phyloP scores from a whole-genome alignment of 2,329 filamentous ascomycete genomes.

The Xylaria arbuscula region DNA sequence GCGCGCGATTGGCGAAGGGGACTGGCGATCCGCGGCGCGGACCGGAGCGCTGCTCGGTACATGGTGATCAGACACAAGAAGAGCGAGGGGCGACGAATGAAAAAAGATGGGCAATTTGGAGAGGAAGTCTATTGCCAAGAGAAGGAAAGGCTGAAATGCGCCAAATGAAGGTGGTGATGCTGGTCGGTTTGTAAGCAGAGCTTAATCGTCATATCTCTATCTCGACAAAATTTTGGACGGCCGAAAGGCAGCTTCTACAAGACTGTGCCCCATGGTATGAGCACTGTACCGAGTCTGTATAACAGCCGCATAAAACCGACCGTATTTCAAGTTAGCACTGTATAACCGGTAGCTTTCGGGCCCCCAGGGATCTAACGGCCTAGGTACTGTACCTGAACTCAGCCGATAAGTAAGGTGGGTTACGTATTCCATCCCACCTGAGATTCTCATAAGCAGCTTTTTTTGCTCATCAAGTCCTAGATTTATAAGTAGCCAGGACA shows the following conservation, averaged over 20 bases:
- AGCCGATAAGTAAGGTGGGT: too few relatives aligned
- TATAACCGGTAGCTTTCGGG: too few relatives aligned
- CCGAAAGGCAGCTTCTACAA: background rate
- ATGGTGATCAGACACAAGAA: constrained; percentile 49
- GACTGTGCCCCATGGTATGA: background rate
- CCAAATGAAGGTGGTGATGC: constrained; percentile 8
- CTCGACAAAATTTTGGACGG: constrained; percentile 23
- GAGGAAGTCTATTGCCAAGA: constrained; percentile 3
- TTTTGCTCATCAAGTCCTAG: too few relatives aligned
- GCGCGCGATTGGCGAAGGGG: constrained; percentile 55
- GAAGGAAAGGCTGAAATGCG: background rate
- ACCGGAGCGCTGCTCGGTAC: constrained; percentile 65
- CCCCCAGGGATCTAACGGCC: too few relatives aligned
- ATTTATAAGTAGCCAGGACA: background rate
- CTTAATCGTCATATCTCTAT: constrained; percentile 18
- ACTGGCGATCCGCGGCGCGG: constrained; percentile 59
- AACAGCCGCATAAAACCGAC: too few relatives aligned
- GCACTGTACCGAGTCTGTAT: background rate
- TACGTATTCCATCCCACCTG: too few relatives aligned
- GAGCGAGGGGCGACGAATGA: constrained; percentile 14
- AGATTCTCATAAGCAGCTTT: too few relatives aligned
- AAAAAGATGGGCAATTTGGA: constrained; percentile 4
- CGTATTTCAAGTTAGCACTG: too few relatives aligned
- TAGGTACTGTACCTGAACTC: too few relatives aligned
- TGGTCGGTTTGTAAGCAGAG: constrained; percentile 33